Conservation (phyloP, 257 asterid genomes). For the Paulownia fortunei region DNA sequence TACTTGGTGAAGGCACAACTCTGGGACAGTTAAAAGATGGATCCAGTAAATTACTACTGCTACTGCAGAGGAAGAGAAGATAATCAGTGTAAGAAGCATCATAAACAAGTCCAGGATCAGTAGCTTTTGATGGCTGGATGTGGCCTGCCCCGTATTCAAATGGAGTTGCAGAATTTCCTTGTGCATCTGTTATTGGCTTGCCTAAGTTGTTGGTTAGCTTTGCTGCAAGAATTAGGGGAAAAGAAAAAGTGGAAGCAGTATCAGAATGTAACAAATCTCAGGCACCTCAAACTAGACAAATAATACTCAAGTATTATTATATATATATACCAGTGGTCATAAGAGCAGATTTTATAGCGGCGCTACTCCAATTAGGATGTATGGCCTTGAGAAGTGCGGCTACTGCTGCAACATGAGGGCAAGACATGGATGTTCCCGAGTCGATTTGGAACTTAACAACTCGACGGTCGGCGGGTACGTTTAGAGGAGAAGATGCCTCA, state of each 20-base stretch:
- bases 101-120: slow-evolving; percentile 62
- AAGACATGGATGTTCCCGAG: slow-evolving; percentile 64
- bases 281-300: neutral
- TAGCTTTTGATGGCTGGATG: slow-evolving; percentile 52
- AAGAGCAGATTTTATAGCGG: slow-evolving; percentile 60
- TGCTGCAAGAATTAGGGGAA: slow-evolving; percentile 22
- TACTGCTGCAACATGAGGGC: slow-evolving; percentile 54
- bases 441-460: slow-evolving; percentile 36
- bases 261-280: neutral
- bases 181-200: slow-evolving; percentile 37
- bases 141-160: slow-evolving; percentile 61
- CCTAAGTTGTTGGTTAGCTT: slow-evolving; percentile 36
- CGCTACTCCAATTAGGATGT: slow-evolving; percentile 62
- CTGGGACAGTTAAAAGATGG: slow-evolving; percentile 38
- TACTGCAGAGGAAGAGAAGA: slow-evolving; percentile 47
- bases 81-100: slow-evolving; percentile 50
- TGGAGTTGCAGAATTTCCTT: slow-evolving; percentile 40
- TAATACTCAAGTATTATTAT: neutral
- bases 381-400: slow-evolving; percentile 55
- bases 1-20: slow-evolving; percentile 29
- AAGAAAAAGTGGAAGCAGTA: neutral
- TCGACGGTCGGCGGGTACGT: slow-evolving; percentile 28
- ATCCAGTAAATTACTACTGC: slow-evolving; percentile 15
- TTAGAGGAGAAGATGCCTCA: slow-evolving; percentile 43
- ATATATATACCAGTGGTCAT: slow-evolving; percentile 48